Evolutionary conservation across 345 rosid genomes (phyloP).

Genomic region (Raphanus raphanistrum): DNA sequence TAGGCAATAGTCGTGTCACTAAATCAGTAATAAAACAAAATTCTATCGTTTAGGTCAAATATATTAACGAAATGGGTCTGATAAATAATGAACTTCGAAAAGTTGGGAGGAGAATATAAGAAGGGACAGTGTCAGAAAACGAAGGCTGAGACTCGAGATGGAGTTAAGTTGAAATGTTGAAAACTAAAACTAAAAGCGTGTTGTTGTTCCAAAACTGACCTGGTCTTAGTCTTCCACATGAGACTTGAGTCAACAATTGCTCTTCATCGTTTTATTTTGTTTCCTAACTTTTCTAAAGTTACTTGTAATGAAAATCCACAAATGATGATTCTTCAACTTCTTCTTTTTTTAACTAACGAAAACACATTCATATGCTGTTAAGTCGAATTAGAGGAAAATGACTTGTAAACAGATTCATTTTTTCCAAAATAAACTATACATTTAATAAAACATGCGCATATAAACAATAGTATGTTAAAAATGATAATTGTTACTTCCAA

Average conservation of each 20-base stretch:
- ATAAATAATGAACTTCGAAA: constrained; percentile 12
- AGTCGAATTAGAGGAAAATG: neutral
- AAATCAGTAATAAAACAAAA: neutral
- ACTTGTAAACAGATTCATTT: neutral
- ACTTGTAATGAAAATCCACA: neutral
- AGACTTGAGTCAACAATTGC: constrained; percentile 22
- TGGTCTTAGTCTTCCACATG: constrained; percentile 30
- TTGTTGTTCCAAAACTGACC: constrained; percentile 35
- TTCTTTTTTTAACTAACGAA: neutral
- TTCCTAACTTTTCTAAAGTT: neutral
- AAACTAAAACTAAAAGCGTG: constrained; percentile 29
- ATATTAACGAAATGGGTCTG: constrained; percentile 24
- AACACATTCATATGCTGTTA: neutral
- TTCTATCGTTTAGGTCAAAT: constrained; percentile 15
- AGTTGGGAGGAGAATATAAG: constrained; percentile 24
- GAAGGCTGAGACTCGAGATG: neutral
- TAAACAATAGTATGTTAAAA: neutral
- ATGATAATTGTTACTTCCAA: neutral
- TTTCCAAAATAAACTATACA: neutral
- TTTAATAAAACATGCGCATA: neutral
- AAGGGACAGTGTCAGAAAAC: constrained; percentile 10
- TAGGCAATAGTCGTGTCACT: constrained; percentile 8
- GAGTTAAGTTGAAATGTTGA: constrained; percentile 35
- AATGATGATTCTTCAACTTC: neutral
- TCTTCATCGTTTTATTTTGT: constrained; percentile 6